Conservation (phyloP, 805 yeast genomes). For the Wickerhamiella kurtzmanii region DNA sequence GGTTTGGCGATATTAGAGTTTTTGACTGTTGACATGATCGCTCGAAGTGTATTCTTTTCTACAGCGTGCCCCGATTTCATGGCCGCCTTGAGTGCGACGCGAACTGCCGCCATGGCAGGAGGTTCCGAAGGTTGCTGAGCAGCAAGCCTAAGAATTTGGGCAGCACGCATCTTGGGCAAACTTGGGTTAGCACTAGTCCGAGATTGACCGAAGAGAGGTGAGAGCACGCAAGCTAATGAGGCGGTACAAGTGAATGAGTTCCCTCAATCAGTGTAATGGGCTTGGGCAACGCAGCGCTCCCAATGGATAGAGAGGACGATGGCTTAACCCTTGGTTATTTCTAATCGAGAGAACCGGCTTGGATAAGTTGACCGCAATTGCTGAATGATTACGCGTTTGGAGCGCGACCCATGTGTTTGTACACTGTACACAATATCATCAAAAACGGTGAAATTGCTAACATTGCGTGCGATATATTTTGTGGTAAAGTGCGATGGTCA, state of each 20-base stretch:
- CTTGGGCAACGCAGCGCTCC: no score
- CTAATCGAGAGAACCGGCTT: no score
- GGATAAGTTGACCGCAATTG: no score
- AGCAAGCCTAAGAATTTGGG: background rate
- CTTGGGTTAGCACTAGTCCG: background rate
- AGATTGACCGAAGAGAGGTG: no score
- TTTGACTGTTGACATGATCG: constrained; percentile 26
- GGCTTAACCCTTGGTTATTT: no score
- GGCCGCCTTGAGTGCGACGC: constrained; percentile 35
- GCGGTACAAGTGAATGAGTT: no score
- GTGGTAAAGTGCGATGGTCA: no score
- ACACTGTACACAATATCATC: background rate
- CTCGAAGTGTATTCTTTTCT: constrained; percentile 22
- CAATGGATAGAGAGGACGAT: no score
- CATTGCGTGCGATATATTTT: no score
- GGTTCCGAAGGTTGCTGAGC: constrained; percentile 18
- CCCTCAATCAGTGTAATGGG: no score
- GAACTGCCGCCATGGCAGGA: constrained; percentile 26
- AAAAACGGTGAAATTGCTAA: background rate
- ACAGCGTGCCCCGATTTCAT: constrained; percentile 34
- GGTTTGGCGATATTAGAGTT: constrained; percentile 25
- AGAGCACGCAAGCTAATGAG: no score
- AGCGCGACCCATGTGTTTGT: background rate
- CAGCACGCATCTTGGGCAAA: background rate
- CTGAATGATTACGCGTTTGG: no score